These are phyloP conservation scores for Juglanconis oblonga DNA, from an alignment of 2,329 filamentous ascomycete species.

Conservation along the genomic window DNA sequence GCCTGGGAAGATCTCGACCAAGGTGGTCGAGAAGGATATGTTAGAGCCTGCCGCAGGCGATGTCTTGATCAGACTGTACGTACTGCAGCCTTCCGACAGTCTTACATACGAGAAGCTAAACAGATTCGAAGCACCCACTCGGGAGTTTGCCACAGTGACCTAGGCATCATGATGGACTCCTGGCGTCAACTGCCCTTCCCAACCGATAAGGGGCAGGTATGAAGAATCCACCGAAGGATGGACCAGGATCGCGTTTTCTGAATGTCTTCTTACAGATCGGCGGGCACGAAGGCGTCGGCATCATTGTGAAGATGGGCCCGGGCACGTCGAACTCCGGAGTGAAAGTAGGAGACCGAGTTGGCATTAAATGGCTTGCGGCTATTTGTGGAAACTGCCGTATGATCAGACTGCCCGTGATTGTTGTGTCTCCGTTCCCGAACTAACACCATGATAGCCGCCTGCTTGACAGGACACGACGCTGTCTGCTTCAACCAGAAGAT, in stretches of 20 bases:
- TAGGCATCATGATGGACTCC: conserved; percentile 17
- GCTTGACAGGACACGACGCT: conserved; percentile 58
- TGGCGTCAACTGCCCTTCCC: conserved; percentile 18
- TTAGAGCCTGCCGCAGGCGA: conserved; percentile 14
- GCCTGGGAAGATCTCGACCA: conserved; percentile 14
- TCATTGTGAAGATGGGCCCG: conserved; percentile 62
- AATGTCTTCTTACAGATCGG: conserved; percentile 38
- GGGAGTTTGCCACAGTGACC: conserved; percentile 21
- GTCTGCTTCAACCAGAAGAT: conserved; percentile 61
- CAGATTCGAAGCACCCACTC: conserved; percentile 19
- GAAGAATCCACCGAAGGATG: background rate
- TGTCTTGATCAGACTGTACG: conserved; percentile 17
- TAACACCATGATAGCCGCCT: conserved; percentile 35
- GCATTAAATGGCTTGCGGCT: conserved; percentile 65
- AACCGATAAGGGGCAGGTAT: conserved; percentile 18
- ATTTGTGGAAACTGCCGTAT: conserved; percentile 50
- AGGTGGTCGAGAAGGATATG: conserved; percentile 15
- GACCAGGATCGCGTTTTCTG: background rate
- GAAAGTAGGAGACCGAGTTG: conserved; percentile 66
- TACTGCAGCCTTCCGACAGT: background rate
- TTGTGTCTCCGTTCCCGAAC: conserved; percentile 12
- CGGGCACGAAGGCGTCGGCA: conserved; percentile 67
- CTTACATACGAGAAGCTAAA: background rate
- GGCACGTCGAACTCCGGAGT: conserved; percentile 53
- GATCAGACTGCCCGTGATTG: background rate